Evolutionary conservation across 495 filamentous ascomycete species (phyloP).

Genomic region (Hypoxylon rickii): DNA sequence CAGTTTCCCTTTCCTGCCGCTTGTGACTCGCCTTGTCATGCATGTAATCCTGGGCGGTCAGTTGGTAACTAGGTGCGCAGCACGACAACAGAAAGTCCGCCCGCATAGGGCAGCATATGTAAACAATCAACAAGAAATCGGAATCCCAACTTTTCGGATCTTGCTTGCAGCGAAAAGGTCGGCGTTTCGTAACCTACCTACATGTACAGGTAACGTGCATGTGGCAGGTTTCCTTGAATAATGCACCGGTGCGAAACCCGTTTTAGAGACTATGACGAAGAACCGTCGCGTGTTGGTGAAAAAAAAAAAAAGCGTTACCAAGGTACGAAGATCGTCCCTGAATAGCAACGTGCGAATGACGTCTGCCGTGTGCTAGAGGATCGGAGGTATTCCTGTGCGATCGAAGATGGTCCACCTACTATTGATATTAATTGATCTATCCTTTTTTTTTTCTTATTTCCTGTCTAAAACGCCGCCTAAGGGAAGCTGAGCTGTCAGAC

Average conservation of each 20-base stretch:
- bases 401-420: slow-evolving; percentile 29
- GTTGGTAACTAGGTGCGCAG: not conserved
- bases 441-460: not conserved
- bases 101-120: slow-evolving; percentile 18
- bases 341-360: slow-evolving; percentile 26
- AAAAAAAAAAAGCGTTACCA: slow-evolving; percentile 1
- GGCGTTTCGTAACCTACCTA: not conserved
- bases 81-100: slow-evolving; percentile 1
- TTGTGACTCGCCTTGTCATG: slow-evolving; percentile 27
- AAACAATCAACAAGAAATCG: slow-evolving; percentile 34
- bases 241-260: slow-evolving; percentile 18
- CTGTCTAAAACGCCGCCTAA: slow-evolving; percentile 9
- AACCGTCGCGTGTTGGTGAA: slow-evolving; percentile 12
- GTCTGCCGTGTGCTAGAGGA: slow-evolving; percentile 19
- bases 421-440: slow-evolving; percentile 19
- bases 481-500: slow-evolving; percentile 13
- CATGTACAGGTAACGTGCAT: slow-evolving; percentile 4
- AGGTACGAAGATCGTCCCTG: slow-evolving; percentile 16
- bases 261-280: slow-evolving; percentile 30
- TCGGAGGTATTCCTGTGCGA: slow-evolving; percentile 19
- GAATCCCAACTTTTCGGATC: slow-evolving; percentile 9
- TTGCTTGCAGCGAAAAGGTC: slow-evolving; percentile 8
- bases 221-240: slow-evolving; percentile 1
- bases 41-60: slow-evolving; percentile 31
- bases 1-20: slow-evolving; percentile 5